These are phyloP conservation scores for Naumovozyma dairenensis DNA, from an alignment of 805 yeast genomes.

Conservation along the genomic window DNA sequence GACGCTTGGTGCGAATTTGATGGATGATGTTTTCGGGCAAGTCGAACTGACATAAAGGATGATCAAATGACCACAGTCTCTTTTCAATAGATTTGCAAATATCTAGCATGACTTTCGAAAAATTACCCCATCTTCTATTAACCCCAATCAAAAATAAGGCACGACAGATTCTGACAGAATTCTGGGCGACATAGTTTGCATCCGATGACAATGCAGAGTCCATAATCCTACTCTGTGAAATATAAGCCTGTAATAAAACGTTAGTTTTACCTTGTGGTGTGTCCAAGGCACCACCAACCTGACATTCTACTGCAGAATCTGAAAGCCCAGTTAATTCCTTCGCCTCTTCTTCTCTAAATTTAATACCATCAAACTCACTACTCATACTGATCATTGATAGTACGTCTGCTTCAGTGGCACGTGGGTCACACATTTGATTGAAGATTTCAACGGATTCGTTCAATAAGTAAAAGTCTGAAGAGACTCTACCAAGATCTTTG, in stretches of 20 bases:
- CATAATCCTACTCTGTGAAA: conserved; percentile 60
- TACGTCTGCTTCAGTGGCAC: conserved; percentile 87
- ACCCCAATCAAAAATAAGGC: conserved; percentile 82
- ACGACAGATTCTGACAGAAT: conserved; percentile 84
- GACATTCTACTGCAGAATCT: conserved; percentile 62
- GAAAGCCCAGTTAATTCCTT: conserved; percentile 55
- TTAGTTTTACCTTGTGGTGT: conserved; percentile 81
- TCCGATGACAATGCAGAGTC: conserved; percentile 83
- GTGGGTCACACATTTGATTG: conserved; percentile 72
- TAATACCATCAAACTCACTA: conserved; percentile 84
- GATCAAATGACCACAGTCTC: conserved; percentile 81
- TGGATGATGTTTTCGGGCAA: conserved; percentile 57
- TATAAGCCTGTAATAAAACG: conserved; percentile 75
- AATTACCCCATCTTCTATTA: conserved; percentile 83
- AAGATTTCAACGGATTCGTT: conserved; percentile 83
- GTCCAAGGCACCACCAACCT: conserved; percentile 67
- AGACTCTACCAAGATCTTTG: conserved; percentile 87
- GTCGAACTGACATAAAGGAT: conserved; percentile 83
- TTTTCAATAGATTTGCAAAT: conserved; percentile 81
- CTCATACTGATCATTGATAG: conserved; percentile 83
- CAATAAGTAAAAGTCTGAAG: conserved; percentile 84
- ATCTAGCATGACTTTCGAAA: conserved; percentile 63
- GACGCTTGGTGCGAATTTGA: conserved; percentile 51
- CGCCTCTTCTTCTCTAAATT: conserved; percentile 80
- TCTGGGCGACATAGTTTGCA: conserved; percentile 88